These are phyloP conservation scores for Xylona heveae DNA, from an alignment of 495 filamentous ascomycete genomes.

Conservation along the genomic window DNA sequence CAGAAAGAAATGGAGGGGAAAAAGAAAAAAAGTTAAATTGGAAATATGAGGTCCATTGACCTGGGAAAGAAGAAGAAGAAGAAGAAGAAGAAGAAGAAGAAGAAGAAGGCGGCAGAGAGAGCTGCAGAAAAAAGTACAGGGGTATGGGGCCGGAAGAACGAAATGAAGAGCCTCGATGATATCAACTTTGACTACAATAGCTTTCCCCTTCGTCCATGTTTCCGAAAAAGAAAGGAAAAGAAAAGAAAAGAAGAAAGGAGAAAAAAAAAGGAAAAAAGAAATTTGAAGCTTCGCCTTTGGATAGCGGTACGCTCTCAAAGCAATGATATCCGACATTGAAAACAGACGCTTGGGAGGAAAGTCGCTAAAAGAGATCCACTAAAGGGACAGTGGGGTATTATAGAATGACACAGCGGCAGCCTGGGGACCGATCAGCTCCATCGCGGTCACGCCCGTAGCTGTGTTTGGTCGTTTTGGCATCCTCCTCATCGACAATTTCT, in stretches of 20 bases:
- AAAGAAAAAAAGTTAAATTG: too few species aligned
- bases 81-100: too few species aligned
- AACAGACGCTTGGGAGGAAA: background rate
- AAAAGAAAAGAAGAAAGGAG: slow-evolving; percentile 4
- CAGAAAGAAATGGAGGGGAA: too few species aligned
- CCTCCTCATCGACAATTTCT: slow-evolving; percentile 78
- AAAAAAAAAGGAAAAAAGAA: slow-evolving; percentile 3
- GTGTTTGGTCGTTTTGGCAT: slow-evolving; percentile 53
- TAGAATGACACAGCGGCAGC: slow-evolving; percentile 66
- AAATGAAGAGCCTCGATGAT: background rate
- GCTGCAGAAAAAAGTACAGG: background rate
- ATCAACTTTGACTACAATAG: background rate
- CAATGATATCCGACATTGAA: background rate
- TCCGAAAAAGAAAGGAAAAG: slow-evolving; percentile 3
- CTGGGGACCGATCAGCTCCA: slow-evolving; percentile 37
- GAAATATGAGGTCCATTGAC: too few species aligned
- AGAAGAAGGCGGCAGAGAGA: background rate
- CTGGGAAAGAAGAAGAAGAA: too few species aligned
- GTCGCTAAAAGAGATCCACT: too few species aligned
- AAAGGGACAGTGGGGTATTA: slow-evolving; percentile 22
- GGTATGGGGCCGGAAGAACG: background rate
- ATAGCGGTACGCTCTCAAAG: too few species aligned
- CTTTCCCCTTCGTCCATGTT: background rate
- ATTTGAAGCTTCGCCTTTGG: slow-evolving; percentile 1
- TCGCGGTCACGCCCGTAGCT: slow-evolving; percentile 34